Percentiles rank a stretch among this genome's conserved stretches.
Evolutionary conservation across 139 green algal species (phyloP).

Genomic region (Chara braunii): DNA sequence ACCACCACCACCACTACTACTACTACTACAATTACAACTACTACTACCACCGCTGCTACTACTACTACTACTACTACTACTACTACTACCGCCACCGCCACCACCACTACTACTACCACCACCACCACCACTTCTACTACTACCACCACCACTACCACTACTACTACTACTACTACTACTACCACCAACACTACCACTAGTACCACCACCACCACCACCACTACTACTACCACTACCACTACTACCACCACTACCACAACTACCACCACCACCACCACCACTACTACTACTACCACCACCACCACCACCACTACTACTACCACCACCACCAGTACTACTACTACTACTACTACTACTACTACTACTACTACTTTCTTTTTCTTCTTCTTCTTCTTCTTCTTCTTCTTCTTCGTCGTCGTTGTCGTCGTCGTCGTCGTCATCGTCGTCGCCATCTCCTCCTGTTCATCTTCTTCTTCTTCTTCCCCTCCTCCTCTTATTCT

Average conservation of each 20-base stretch:
- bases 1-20: background rate
- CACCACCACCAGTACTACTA: background rate
- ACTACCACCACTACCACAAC: background rate
- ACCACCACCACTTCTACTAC: background rate
- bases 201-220: conserved; percentile 1
- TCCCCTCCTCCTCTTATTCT: no score
- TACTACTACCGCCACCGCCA: background rate
- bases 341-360: background rate
- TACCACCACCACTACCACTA: conserved; percentile 1
- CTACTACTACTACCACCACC: background rate
- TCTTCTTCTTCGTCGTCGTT: no score
- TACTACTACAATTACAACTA: conserved; percentile 6
- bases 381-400: no score
- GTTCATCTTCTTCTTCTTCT: no score
- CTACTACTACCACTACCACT: background rate
- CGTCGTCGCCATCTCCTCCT: no score
- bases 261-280: background rate
- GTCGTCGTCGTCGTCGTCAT: no score
- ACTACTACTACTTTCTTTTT: no score
- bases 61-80: conserved; percentile 1
- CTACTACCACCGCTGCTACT: background rate
- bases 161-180: background rate
- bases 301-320: background rate
- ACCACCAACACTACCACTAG: no score
- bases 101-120: background rate